Conservation (phyloP, 2,329 filamentous ascomycete species). For the Byssothecium circinans region DNA sequence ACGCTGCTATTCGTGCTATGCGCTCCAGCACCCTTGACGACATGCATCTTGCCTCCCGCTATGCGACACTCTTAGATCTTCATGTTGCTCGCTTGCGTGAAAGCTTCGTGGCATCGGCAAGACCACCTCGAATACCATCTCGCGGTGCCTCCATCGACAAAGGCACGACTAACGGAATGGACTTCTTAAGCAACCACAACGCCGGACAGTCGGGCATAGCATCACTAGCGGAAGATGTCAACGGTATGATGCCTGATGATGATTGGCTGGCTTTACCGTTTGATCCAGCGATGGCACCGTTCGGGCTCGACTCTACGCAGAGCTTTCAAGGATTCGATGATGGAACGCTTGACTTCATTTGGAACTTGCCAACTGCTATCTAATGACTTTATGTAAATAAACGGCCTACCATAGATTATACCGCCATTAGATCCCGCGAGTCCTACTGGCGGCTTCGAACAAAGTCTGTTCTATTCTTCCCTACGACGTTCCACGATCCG, state of each 20-base stretch:
- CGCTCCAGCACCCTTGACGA: slow-evolving; percentile 54
- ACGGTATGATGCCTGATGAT: slow-evolving; percentile 41
- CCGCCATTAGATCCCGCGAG: no score
- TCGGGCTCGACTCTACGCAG: slow-evolving; percentile 38
- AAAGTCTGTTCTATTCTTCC: no score
- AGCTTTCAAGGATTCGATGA: slow-evolving; percentile 44
- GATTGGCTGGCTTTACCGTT: slow-evolving; percentile 45
- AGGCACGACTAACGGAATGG: slow-evolving; percentile 36
- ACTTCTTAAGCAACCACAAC: slow-evolving; percentile 41
- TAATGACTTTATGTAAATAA: slow-evolving; percentile 4
- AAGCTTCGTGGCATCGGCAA: slow-evolving; percentile 41
- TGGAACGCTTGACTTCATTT: slow-evolving; percentile 44
- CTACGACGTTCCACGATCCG: no score
- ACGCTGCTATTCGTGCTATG: slow-evolving; percentile 52
- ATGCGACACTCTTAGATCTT: slow-evolving; percentile 52
- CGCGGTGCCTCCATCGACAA: slow-evolving; percentile 34
- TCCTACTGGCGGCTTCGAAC: no score
- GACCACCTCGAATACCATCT: slow-evolving; percentile 39
- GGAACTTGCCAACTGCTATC: slow-evolving; percentile 37
- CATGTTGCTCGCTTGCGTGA: slow-evolving; percentile 42
- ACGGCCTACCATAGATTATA: no score
- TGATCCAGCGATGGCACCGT: slow-evolving; percentile 44
- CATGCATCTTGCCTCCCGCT: slow-evolving; percentile 55
- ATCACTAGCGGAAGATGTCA: slow-evolving; percentile 38
- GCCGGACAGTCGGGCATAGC: slow-evolving; percentile 40